Percentiles rank a stretch among this genome's conserved stretches.
Evolutionary conservation across 2,329 filamentous ascomycete genomes (phyloP).

Genomic region (Botrytis medusae): DNA sequence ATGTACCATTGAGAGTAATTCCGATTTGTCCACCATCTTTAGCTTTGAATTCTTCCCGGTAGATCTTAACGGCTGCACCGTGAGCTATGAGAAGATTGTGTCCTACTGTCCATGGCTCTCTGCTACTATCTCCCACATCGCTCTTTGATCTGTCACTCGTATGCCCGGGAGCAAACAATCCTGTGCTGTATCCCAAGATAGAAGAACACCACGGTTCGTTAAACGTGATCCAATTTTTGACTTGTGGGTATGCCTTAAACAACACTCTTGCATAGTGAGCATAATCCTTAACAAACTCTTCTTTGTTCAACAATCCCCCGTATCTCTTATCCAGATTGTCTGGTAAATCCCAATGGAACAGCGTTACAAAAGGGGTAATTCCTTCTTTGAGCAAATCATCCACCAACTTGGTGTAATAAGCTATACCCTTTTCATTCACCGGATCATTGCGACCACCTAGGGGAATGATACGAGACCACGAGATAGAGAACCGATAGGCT

Average conservation of each 20-base stretch:
- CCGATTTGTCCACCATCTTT: slow-evolving; percentile 74
- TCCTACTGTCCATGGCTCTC: slow-evolving; percentile 79
- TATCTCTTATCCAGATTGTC: slow-evolving; percentile 77
- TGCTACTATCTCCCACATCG: slow-evolving; percentile 68
- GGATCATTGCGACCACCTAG: slow-evolving; percentile 81
- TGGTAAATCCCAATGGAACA: slow-evolving; percentile 88
- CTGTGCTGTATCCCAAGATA: slow-evolving; percentile 76
- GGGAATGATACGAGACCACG: slow-evolving; percentile 82
- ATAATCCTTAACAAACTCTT: slow-evolving; percentile 81
- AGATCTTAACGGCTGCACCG: slow-evolving; percentile 76
- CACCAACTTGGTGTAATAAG: slow-evolving; percentile 76
- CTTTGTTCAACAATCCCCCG: slow-evolving; percentile 75
- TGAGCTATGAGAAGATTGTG: slow-evolving; percentile 81
- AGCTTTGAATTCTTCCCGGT: slow-evolving; percentile 78
- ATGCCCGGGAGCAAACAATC: slow-evolving; percentile 78
- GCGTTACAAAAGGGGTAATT: slow-evolving; percentile 77
- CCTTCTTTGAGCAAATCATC: slow-evolving; percentile 74
- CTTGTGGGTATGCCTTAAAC: slow-evolving; percentile 72
- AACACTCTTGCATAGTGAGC: slow-evolving; percentile 74
- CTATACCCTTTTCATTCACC: slow-evolving; percentile 73
- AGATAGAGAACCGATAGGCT: slow-evolving; percentile 81
- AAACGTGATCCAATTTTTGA: slow-evolving; percentile 88
- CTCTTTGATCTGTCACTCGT: slow-evolving; percentile 74
- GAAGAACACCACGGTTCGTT: slow-evolving; percentile 88
- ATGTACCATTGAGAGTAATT: slow-evolving; percentile 76